phyloP scores from a whole-genome alignment of 495 filamentous ascomycete genomes.

The Penicillium simplicissimum region DNA sequence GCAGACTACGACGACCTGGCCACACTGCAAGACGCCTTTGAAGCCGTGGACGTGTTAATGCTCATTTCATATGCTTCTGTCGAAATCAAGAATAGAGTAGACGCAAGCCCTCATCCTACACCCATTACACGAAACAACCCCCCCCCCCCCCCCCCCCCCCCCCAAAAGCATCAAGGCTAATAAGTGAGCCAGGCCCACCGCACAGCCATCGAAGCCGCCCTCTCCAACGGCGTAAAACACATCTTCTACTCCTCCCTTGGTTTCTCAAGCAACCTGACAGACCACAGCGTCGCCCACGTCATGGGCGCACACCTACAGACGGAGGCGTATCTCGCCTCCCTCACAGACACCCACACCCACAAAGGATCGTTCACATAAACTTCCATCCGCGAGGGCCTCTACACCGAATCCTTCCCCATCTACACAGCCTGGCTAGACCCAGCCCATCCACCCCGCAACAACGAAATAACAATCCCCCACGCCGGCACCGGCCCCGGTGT shows the following conservation, averaged over 20 bases:
- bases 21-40: constrained; percentile 36
- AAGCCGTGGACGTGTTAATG: constrained; percentile 38
- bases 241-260: constrained; percentile 70
- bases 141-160: too few species aligned
- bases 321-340: constrained; percentile 53
- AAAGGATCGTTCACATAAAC: constrained; percentile 44
- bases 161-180: too few species aligned
- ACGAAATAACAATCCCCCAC: constrained; percentile 53
- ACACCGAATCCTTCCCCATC: constrained; percentile 67
- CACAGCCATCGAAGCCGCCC: constrained; percentile 58
- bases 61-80: constrained; percentile 47
- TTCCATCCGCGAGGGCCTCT: constrained; percentile 61
- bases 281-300: constrained; percentile 53
- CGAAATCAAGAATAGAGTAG: constrained; percentile 37
- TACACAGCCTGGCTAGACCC: constrained; percentile 64
- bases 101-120: constrained; percentile 19
- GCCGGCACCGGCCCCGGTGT: constrained; percentile 47
- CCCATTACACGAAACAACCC: too few species aligned
- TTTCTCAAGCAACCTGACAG: constrained; percentile 47
- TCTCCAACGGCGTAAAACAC: constrained; percentile 56
- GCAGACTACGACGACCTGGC: constrained; percentile 41
- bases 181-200: constrained; percentile 40
- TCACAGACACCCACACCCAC: constrained; percentile 13
- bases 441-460: constrained; percentile 7
- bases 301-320: constrained; percentile 70